Evolutionary conservation across 192 early-diverging fungal genomes (phyloP), one percentile per base, ranked within the genome.

Genomic region (Phycomyces blakesleeanus): DNA sequence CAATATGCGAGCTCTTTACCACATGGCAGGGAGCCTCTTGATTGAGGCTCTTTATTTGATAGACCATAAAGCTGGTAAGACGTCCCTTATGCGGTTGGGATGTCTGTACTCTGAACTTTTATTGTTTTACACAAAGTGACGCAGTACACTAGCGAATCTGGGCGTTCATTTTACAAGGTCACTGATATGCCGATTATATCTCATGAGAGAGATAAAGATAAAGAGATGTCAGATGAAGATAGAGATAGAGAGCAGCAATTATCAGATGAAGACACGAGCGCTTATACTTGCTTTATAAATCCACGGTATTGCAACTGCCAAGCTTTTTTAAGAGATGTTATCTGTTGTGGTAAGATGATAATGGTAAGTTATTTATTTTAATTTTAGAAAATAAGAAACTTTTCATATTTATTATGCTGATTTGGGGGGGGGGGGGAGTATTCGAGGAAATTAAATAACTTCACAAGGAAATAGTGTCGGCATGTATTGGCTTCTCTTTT

Each of bases 401-500:
- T n/a, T n/a, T n/a, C n/a, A n/a, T n/a, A n/a, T n/a, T n/a, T n/a
- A n/a, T n/a, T n/a, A n/a, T n/a, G n/a, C n/a, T n/a, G n/a, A n/a
- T n/a, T n/a, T n/a, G n/a, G n/a, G n/a, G n/a, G n/a, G n/a, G n/a
- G n/a, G n/a, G 20, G 2, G 10, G 14, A 3, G 26, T 1, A 2
- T 20, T 20, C 18, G 15, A 61, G 12, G 49, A 3, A 61, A 49
- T 6, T 60, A 21, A 51, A 29, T 60, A 39, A 15, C n/a, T n/a
- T n/a, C n/a, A n/a, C 12, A 39, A 40, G 37, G 11, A 40, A 34
- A 3, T 40, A 64, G 63, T 64, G 63, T 37, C 24, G 39, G 18
- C 63, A 64, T 64, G 40, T 55, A 12, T 56, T 64, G 26, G 63
- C 63, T 24, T 52, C 53, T 5, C 25, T 64, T 12, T 29, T 64